Percentiles rank a stretch among this genome's conserved stretches.
Conservation (phyloP, 768 basidiomycete species). For the Erythrobasidium yunnanense region DNA sequence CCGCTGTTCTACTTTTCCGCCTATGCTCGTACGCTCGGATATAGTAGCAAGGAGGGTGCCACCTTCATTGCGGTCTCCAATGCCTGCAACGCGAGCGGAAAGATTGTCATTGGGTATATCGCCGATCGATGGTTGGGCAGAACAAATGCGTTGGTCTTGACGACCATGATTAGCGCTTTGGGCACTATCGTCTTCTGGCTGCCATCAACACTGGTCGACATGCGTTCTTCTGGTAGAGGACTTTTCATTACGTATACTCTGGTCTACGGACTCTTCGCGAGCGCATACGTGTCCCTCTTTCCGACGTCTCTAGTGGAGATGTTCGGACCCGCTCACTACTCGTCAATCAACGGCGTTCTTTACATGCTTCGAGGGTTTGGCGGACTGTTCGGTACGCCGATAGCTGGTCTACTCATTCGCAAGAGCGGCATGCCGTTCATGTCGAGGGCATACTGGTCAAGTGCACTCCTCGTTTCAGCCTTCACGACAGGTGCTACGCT, state of each 20-base stretch:
- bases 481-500: not conserved
- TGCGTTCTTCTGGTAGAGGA: not conserved
- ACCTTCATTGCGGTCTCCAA: constrained; percentile 35
- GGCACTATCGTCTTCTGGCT: constrained; percentile 31
- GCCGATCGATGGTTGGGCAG: constrained; percentile 32
- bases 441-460: not conserved
- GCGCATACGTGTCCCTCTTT: constrained; percentile 30
- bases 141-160: constrained; percentile 30
- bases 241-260: constrained; percentile 33
- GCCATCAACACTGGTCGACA: constrained; percentile 23
- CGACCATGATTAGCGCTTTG: constrained; percentile 27
- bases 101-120: constrained; percentile 33
- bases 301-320: constrained; percentile 30
- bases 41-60: constrained; percentile 24
- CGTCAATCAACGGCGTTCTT: constrained; percentile 29
- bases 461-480: not conserved
- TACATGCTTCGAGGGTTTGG: constrained; percentile 32
- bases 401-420: constrained; percentile 27
- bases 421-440: not conserved
- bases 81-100: constrained; percentile 35
- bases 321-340: constrained; percentile 30
- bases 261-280: constrained; percentile 29
- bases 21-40: constrained; percentile 30
- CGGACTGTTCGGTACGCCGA: constrained; percentile 26
- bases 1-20: constrained; percentile 35